A percentile compares a stretch with the other conserved stretches of the same genome.
Evolutionary conservation across 2,329 filamentous ascomycete species (phyloP).

Genomic region (Paracorniculantispora psalliotae): DNA sequence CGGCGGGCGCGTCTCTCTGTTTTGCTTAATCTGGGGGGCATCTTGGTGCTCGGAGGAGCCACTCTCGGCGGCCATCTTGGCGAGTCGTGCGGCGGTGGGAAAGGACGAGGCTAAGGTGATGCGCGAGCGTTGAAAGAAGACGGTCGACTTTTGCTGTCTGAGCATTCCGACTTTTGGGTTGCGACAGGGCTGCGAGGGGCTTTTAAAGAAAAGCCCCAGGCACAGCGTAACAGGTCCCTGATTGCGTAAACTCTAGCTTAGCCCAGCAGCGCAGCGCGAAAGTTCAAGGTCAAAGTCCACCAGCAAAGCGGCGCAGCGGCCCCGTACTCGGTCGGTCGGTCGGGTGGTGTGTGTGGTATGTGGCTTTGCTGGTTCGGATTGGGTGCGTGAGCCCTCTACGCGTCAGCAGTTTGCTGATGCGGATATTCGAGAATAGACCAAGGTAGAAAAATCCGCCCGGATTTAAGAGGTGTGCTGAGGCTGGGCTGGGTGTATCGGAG

Average conservation of each 20-base stretch:
- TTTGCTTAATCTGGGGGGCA: constrained; percentile 21
- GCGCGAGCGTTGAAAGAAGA: constrained; percentile 38
- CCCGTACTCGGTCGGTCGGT: too few relatives aligned
- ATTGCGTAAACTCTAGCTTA: constrained; percentile 8
- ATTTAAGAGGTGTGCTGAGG: constrained; percentile 13
- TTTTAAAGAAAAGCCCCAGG: constrained; percentile 21
- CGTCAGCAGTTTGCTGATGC: background rate
- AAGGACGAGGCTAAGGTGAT: constrained; percentile 29
- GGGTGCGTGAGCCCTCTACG: background rate
- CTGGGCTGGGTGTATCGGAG: constrained; percentile 9
- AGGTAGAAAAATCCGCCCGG: constrained; percentile 11
- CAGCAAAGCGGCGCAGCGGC: background rate
- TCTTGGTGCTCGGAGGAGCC: constrained; percentile 21
- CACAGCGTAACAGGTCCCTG: constrained; percentile 11
- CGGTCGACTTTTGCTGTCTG: constrained; percentile 36
- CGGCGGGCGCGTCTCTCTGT: constrained; percentile 24
- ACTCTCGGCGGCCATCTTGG: constrained; percentile 31
- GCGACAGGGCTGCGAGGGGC: constrained; percentile 18
- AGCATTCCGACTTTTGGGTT: constrained; percentile 36
- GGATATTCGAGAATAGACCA: background rate
- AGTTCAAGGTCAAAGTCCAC: constrained; percentile 2
- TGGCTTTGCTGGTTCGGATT: background rate
- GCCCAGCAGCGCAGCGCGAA: background rate
- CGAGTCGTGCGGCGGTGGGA: constrained; percentile 18
- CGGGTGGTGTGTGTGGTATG: too few relatives aligned